phyloP scores from a whole-genome alignment of 208 protist genomes.

The Angomonas deanei region DNA sequence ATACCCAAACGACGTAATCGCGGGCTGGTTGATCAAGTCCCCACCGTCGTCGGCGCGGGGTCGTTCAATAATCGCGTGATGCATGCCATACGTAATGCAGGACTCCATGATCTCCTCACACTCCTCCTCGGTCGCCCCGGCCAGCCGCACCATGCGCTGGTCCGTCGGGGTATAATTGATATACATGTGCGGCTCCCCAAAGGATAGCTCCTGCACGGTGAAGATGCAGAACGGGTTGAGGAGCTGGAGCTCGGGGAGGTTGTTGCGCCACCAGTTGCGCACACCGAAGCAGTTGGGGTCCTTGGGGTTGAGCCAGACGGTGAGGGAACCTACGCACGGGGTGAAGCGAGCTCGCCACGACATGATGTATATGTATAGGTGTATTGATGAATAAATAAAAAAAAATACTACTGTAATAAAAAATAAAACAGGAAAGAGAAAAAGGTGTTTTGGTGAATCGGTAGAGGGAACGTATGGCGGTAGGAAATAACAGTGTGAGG shows the following conservation, averaged over 20 bases:
- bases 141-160: slow-evolving; percentile 84
- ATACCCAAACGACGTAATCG: slow-evolving; percentile 87
- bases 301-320: slow-evolving; percentile 90
- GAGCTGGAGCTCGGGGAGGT: slow-evolving; percentile 86
- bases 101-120: slow-evolving; percentile 89
- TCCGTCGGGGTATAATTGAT: slow-evolving; percentile 85
- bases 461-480: not conserved
- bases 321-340: slow-evolving; percentile 74
- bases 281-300: slow-evolving; percentile 90
- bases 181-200: slow-evolving; percentile 90
- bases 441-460: not conserved
- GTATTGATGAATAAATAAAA: not conserved
- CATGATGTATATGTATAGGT: slow-evolving; percentile 30
- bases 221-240: slow-evolving; percentile 88
- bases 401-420: not conserved
- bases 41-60: slow-evolving; percentile 83
- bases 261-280: slow-evolving; percentile 89
- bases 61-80: slow-evolving; percentile 82
- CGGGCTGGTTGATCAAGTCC: slow-evolving; percentile 81
- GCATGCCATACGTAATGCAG: slow-evolving; percentile 85
- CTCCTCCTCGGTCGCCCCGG: slow-evolving; percentile 86
- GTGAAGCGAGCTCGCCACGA: slow-evolving; percentile 89
- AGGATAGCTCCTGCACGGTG: slow-evolving; percentile 86
- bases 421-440: not conserved
- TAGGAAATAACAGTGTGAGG: too few relatives aligned